Percentiles rank a stretch among this genome's conserved stretches.
Conservation (phyloP, 495 filamentous ascomycete genomes). For the Choiromyces venosus region DNA sequence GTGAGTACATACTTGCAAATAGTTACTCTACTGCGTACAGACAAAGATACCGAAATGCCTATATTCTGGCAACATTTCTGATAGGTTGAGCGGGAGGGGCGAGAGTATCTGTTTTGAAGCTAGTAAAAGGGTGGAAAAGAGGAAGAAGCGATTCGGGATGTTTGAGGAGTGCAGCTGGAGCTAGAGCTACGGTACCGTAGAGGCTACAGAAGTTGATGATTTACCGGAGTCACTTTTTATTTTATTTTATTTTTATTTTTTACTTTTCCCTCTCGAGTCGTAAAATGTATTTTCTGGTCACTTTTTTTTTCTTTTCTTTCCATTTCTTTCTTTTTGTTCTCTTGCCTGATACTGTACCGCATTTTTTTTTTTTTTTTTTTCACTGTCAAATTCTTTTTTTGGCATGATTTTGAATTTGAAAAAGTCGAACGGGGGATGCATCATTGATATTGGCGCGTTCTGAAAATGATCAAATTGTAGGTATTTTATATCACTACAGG, state of each 20-base stretch:
- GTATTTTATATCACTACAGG: constrained; percentile 1
- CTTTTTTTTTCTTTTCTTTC: neutral
- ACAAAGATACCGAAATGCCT: neutral
- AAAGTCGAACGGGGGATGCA: constrained; percentile 21
- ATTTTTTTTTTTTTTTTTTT: constrained; percentile 28
- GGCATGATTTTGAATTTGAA: constrained; percentile 29
- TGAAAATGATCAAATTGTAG: constrained; percentile 2
- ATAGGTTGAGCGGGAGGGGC: neutral
- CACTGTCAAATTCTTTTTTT: constrained; percentile 33
- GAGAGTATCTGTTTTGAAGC: neutral
- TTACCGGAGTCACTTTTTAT: neutral
- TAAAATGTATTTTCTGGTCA: neutral
- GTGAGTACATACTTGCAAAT: neutral
- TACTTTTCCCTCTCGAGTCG: neutral
- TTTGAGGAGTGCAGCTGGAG: constrained; percentile 1
- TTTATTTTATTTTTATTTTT: neutral
- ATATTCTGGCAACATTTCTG: neutral
- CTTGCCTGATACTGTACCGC: neutral
- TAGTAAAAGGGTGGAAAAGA: neutral
- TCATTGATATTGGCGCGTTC: constrained; percentile 3
- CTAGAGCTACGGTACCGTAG: neutral
- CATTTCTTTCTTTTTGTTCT: neutral
- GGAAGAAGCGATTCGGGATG: neutral
- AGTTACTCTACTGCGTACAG: neutral
- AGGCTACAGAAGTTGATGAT: neutral